Evolutionary conservation across 2,329 filamentous ascomycete species (phyloP), one percentile per base, ranked within the genome.

Genomic region (Colletotrichum sp.): DNA sequence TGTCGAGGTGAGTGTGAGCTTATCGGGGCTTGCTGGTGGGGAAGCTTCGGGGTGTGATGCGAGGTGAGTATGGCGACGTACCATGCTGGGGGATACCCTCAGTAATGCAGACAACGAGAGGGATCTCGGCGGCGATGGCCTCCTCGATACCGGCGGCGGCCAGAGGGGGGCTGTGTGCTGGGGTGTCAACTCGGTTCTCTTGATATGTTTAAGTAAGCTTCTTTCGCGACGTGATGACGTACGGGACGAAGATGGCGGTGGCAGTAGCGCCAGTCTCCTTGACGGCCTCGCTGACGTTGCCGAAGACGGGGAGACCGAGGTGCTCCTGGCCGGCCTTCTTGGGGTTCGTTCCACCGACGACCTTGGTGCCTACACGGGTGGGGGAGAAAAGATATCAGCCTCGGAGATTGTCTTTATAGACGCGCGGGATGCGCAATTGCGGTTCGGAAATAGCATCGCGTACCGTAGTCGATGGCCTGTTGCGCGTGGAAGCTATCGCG

Each of bases 401-500:
- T 66, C 56, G 67, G 36, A 52, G 39, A 27, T 55, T 76, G 36
- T 60, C 60, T 43, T 39, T 18, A 66, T 36, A 34, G 28, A n/a
- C 32, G 67, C 58, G 56, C 36, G 32, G 39, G 15, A 12, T 10
- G 61, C 62, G 62, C 75, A 52, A 58, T 64, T 60, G 60, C 39
- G 39, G 30, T 34, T 70, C 64, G 70, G 74, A 48, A 60, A 36
- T 25, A 68, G 68, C 58, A 76, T 69, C 58, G 70, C 86, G 85
- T 95, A 97, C 95, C 97, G 88, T 99, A 99, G 87, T 98, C 97
- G 87, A 99, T 98, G 80, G 97, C 97, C 89, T 98, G 96, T 86
- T 95, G 92, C 80, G 97, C 97, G 87, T 99, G 97, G 91, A 99
- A 99, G 82, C 96, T 98, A 81, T 72, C 22, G 43, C 43, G 43